These are phyloP conservation scores for Xylaria grammica DNA, from an alignment of 495 filamentous ascomycete genomes.

Conservation along the genomic window DNA sequence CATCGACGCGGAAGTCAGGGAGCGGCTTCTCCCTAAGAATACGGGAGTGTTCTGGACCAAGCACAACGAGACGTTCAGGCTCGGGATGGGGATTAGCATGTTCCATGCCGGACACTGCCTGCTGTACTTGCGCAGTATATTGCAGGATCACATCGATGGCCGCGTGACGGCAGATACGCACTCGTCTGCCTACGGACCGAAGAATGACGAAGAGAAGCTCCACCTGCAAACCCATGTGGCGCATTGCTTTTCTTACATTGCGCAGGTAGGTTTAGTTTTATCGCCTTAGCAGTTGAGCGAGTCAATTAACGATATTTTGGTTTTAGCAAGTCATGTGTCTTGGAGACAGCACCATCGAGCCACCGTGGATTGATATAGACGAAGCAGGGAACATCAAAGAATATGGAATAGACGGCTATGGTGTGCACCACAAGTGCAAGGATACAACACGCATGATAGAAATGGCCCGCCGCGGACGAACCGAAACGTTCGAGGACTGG, in stretches of 20 bases:
- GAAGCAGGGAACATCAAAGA: conserved; percentile 1
- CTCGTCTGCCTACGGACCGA: conserved; percentile 6
- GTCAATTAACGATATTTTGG: too few relatives aligned
- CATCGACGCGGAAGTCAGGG: neutral
- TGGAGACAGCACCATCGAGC: conserved; percentile 3
- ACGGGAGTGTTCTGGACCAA: conserved; percentile 3
- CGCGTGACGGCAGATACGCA: neutral
- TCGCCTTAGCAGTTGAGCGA: neutral
- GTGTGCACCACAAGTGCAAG: conserved; percentile 13
- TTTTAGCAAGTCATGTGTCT: conserved; percentile 3
- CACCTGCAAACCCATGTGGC: conserved; percentile 2
- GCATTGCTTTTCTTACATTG: neutral
- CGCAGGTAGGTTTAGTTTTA: neutral
- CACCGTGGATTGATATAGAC: conserved; percentile 1
- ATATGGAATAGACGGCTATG: conserved; percentile 5
- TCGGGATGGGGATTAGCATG: conserved; percentile 4
- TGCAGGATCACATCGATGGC: conserved; percentile 6
- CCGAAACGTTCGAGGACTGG: conserved; percentile 6
- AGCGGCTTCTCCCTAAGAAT: conserved; percentile 3
- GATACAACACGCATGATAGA: neutral
- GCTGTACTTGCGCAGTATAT: neutral
- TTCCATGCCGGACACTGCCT: conserved; percentile 7
- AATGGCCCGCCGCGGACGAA: neutral
- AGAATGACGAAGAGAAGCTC: neutral
- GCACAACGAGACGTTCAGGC: conserved; percentile 9